Percentiles rank a stretch among this genome's conserved stretches.
Evolutionary conservation across 208 protist species (phyloP).

Genomic region (Crithidia bombi): DNA sequence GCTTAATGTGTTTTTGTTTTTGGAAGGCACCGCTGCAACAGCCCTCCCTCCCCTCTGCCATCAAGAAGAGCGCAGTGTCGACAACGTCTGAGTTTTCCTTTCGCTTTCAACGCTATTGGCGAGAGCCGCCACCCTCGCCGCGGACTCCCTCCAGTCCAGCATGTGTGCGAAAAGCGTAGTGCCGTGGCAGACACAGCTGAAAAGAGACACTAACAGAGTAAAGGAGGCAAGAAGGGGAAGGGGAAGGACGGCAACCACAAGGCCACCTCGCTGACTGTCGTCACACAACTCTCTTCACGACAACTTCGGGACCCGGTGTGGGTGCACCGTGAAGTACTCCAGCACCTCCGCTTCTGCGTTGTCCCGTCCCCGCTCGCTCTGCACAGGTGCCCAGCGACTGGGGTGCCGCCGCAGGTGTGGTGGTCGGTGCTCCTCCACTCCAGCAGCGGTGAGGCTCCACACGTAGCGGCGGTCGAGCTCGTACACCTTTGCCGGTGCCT

Average conservation of each 20-base stretch:
- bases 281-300: neutral
- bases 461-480: constrained; percentile 53
- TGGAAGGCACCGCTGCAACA: too few species aligned
- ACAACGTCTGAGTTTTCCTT: too few species aligned
- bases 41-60: too few species aligned
- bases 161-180: too few species aligned
- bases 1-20: too few species aligned
- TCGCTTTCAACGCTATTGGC: too few species aligned
- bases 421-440: constrained; percentile 43
- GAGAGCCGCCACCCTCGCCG: too few species aligned
- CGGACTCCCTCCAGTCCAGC: too few species aligned
- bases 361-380: constrained; percentile 15
- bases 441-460: constrained; percentile 35
- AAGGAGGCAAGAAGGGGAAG: neutral
- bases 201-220: too few species aligned
- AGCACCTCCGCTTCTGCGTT: constrained; percentile 37
- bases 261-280: neutral
- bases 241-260: neutral
- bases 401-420: constrained; percentile 68
- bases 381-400: constrained; percentile 64
- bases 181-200: too few species aligned
- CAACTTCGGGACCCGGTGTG: constrained; percentile 38
- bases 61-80: too few species aligned
- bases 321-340: constrained; percentile 66
- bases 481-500: constrained; percentile 71